Evolutionary conservation across 139 green algal species (phyloP), one percentile per base, ranked within the genome.

Genomic region (Trebouxia sp.): DNA sequence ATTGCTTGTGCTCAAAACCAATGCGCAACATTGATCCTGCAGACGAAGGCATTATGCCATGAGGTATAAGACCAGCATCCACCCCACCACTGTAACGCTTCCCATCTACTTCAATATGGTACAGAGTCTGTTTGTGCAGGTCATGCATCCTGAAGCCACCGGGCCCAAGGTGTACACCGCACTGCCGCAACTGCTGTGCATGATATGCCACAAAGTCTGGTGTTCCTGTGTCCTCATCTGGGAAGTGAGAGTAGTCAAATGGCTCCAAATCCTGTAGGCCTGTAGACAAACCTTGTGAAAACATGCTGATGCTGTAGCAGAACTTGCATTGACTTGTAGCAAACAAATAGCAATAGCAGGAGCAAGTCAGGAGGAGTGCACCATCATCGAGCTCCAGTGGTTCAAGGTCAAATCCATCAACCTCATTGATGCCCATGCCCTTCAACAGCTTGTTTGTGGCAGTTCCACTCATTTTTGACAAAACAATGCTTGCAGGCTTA

Each of bases 201-300:
- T 72, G 62, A 42, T 72, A 72, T n/a, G 62, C 62, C 6, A 72
- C 62, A 72, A 72, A 42, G 62, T 72, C 26, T 45, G 62, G 62
- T 42, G 62, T 72, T 41, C 62, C 62, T 42, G 32, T 41, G 62
- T 72, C 62, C n/a, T 72, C 56, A 53, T 53, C 45, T 53, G 45
- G 50, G 28, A 28, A 62, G 26, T 62, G 50, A 62, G 50, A 62
- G 50, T 62, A 62, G 12, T 62, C 50, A 62, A 62, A 62, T 62
- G 50, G 50, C 26, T 62, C 10, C 50, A 62, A 22, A 7, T 62
- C 50, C 50, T 62, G 50, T 32, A 62, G 50, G 50, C 50, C 50
- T 62, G 50, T 62, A 62, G 28, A 15, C 26, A 15, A 15, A 62
- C 50, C 45, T 12, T 22, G 50, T 62, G 12, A 62, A 22, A 62